phyloP scores from a whole-genome alignment of 495 filamentous ascomycete genomes.

The Talaromyces adpressus region DNA sequence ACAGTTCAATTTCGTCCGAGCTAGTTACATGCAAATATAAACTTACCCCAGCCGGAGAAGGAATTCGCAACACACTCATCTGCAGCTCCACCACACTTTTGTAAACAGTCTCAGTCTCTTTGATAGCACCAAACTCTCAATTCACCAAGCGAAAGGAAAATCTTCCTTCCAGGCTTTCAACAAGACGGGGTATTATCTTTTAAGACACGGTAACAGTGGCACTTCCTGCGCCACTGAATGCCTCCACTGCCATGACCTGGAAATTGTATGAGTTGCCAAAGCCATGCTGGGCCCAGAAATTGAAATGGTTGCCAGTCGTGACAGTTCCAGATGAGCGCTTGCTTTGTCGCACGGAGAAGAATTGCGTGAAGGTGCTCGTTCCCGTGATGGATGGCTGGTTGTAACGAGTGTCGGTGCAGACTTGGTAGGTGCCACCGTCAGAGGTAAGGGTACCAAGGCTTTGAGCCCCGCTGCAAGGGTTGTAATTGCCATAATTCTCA shows the following conservation, averaged over 20 bases:
- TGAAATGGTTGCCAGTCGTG: slow-evolving; percentile 52
- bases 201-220: neutral
- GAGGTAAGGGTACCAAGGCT: slow-evolving; percentile 47
- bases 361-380: slow-evolving; percentile 55
- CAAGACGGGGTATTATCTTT: neutral
- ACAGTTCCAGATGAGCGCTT: slow-evolving; percentile 51
- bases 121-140: too few relatives aligned
- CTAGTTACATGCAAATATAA: too few relatives aligned
- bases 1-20: too few relatives aligned
- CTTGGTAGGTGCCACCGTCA: slow-evolving; percentile 60
- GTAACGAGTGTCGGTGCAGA: slow-evolving; percentile 50
- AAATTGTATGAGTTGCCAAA: neutral
- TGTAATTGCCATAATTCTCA: slow-evolving; percentile 45
- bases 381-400: slow-evolving; percentile 56
- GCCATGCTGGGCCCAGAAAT: slow-evolving; percentile 42
- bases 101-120: too few relatives aligned
- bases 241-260: neutral
- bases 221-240: slow-evolving; percentile 1
- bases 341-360: slow-evolving; percentile 49
- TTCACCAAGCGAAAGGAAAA: too few relatives aligned
- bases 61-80: too few relatives aligned
- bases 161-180: too few relatives aligned
- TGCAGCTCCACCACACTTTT: too few relatives aligned
- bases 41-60: too few relatives aligned
- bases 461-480: slow-evolving; percentile 34